These are phyloP conservation scores for Tetrastigma voinierianum DNA, from an alignment of 164 flowering plant species.

Conservation along the genomic window DNA sequence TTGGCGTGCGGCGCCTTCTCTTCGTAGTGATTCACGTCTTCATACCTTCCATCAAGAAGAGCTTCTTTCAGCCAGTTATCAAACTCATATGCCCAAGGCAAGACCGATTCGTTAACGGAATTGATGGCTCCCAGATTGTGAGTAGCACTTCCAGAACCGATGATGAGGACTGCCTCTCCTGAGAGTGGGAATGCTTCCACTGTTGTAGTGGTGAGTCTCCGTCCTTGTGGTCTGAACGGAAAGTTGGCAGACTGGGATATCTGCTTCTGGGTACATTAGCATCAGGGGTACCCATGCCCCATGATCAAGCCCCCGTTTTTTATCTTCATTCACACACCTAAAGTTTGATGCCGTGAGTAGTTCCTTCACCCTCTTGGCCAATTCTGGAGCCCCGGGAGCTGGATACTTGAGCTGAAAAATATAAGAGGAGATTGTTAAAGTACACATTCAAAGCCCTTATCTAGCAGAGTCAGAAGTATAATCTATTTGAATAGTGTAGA, in stretches of 20 bases:
- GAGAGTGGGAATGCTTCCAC: constrained; percentile 81
- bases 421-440: neutral
- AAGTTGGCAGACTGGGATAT: constrained; percentile 82
- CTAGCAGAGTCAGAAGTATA: too few species aligned
- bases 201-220: constrained; percentile 73
- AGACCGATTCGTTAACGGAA: constrained; percentile 7
- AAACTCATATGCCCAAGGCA: constrained; percentile 71
- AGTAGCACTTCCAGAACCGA: constrained; percentile 84
- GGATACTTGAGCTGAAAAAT: constrained; percentile 71
- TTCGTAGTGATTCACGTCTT: constrained; percentile 60
- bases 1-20: constrained; percentile 62
- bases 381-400: constrained; percentile 73
- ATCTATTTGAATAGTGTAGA: too few species aligned
- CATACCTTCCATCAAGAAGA: constrained; percentile 63
- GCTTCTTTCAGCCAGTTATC: constrained; percentile 77
- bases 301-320: constrained; percentile 82
- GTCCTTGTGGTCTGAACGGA: constrained; percentile 54
- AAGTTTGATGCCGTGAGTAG: constrained; percentile 49
- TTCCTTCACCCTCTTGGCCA: constrained; percentile 68
- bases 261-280: constrained; percentile 88
- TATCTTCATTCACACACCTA: constrained; percentile 50
- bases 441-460: too few species aligned
- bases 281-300: constrained; percentile 90
- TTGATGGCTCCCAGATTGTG: constrained; percentile 56
- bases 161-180: constrained; percentile 72